phyloP scores from a whole-genome alignment of 169 alveolate species.

The Eimeria praecox region DNA sequence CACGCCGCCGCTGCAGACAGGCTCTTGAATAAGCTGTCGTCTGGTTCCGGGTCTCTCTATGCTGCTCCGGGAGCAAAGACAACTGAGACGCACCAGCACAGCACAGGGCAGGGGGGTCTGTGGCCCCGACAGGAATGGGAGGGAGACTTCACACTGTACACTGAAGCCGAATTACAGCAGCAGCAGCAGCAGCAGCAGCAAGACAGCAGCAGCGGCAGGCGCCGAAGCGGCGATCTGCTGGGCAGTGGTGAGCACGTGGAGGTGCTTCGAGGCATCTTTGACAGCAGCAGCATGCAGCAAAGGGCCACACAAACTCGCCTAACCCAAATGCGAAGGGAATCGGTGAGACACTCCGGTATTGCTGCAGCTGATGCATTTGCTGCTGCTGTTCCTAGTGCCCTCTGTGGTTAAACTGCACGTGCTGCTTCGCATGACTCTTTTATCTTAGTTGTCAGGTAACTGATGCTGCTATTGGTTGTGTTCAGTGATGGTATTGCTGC shows the following conservation, averaged over 20 bases:
- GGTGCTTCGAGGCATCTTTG: conserved; percentile 72
- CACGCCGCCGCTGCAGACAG: background rate
- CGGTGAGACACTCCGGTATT: conserved; percentile 6
- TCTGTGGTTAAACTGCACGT: background rate
- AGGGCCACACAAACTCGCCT: conserved; percentile 67
- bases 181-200: conserved; percentile 52
- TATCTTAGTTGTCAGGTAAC: background rate
- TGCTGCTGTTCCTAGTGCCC: background rate
- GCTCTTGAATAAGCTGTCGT: background rate
- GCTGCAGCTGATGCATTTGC: background rate
- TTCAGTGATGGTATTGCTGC: background rate
- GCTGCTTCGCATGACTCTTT: background rate
- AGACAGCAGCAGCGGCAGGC: conserved; percentile 30
- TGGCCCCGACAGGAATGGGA: conserved; percentile 22
- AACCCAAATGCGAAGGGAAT: conserved; percentile 48
- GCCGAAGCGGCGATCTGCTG: conserved; percentile 18
- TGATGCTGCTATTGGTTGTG: background rate
- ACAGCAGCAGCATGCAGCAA: conserved; percentile 78
- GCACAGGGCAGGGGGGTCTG: background rate
- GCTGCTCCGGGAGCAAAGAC: conserved; percentile 4
- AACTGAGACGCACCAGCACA: background rate
- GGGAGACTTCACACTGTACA: conserved; percentile 53
- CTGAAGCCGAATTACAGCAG: conserved; percentile 46
- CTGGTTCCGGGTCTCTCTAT: background rate
- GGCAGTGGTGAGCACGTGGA: conserved; percentile 72